phyloP scores from a whole-genome alignment of 2,329 filamentous ascomycete species.

The Colletotrichum sp. region DNA sequence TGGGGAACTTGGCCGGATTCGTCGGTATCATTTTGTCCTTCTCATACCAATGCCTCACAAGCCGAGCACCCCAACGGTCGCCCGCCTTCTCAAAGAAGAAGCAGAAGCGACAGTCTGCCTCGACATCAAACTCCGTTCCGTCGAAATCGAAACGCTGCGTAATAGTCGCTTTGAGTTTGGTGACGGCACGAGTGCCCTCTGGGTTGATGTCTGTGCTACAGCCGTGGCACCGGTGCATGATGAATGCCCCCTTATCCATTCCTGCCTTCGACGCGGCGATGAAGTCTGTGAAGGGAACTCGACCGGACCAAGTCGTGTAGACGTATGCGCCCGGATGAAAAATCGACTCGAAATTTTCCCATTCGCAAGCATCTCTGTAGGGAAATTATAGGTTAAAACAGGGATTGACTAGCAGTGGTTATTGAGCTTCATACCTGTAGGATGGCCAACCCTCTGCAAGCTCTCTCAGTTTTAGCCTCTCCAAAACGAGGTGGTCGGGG shows the following conservation, averaged over 20 bases:
- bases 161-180: neutral
- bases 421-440: conserved; percentile 37
- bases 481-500: conserved; percentile 44
- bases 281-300: conserved; percentile 42
- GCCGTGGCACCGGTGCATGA: conserved; percentile 49
- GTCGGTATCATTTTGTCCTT: neutral
- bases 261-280: conserved; percentile 40
- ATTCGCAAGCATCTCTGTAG: conserved; percentile 51
- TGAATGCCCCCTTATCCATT: conserved; percentile 47
- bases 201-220: conserved; percentile 44
- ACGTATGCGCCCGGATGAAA: conserved; percentile 53
- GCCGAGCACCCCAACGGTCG: conserved; percentile 36
- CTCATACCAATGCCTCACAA: neutral
- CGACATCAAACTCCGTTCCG: conserved; percentile 46
- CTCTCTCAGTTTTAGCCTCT: conserved; percentile 51
- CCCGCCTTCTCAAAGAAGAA: conserved; percentile 49
- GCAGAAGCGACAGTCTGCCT: conserved; percentile 50
- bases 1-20: neutral
- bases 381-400: neutral
- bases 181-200: conserved; percentile 44
- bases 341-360: conserved; percentile 55
- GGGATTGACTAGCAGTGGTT: no score
- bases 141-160: conserved; percentile 29
- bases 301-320: conserved; percentile 56
- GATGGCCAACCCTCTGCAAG: conserved; percentile 55